phyloP scores from a whole-genome alignment of 768 basidiomycete species.

The Porphyrellus cyaneotinctus region DNA sequence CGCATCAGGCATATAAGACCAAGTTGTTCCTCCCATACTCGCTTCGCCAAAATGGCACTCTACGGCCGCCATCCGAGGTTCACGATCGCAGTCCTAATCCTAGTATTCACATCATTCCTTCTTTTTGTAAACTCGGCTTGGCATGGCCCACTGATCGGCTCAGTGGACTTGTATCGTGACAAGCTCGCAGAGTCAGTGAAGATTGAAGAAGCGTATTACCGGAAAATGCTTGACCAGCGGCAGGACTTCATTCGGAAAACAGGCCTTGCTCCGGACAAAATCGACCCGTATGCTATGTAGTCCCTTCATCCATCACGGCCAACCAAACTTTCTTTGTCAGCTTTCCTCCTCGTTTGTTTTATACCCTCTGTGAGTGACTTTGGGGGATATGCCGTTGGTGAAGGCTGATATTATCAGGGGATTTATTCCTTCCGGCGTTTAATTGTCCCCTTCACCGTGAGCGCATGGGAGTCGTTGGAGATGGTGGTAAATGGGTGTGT shows the following conservation, averaged over 20 bases:
- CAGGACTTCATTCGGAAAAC: constrained; percentile 49
- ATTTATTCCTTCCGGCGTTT: constrained; percentile 50
- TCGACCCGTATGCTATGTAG: constrained; percentile 29
- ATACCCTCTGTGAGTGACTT: constrained; percentile 26
- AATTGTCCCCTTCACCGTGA: constrained; percentile 48
- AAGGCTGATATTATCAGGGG: constrained; percentile 39
- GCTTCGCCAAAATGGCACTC: constrained; percentile 21
- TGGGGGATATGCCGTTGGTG: background rate
- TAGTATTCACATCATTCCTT: constrained; percentile 26
- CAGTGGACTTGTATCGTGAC: background rate
- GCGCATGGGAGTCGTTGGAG: constrained; percentile 46
- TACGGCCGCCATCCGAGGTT: constrained; percentile 30
- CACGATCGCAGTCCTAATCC: constrained; percentile 23
- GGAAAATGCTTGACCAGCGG: constrained; percentile 38
- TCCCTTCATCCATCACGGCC: background rate
- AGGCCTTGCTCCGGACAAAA: constrained; percentile 48
- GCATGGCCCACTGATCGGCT: background rate
- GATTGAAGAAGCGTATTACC: constrained; percentile 34
- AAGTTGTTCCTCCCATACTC: background rate
- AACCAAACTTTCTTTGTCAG: constrained; percentile 6
- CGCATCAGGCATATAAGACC: too few species aligned
- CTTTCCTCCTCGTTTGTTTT: constrained; percentile 29
- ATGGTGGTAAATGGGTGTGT: constrained; percentile 51
- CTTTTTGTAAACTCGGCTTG: constrained; percentile 24
- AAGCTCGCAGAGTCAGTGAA: constrained; percentile 11